Evolutionary conservation across 768 basidiomycete genomes (phyloP).

Genomic region (Grammothele lineata): DNA sequence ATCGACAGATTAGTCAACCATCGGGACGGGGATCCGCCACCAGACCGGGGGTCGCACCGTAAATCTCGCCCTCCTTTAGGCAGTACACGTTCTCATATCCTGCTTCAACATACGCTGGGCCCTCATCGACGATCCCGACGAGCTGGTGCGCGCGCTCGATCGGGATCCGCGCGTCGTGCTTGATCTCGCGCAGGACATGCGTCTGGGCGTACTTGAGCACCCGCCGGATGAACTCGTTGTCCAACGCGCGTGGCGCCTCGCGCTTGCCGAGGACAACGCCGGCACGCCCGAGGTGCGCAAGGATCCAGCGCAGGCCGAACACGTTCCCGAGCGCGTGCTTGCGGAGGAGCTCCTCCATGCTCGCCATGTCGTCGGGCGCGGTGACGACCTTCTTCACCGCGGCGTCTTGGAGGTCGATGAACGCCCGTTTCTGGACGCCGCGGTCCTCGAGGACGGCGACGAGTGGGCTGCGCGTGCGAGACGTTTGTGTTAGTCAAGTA

Average conservation of each 20-base stretch:
- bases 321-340: constrained; percentile 39
- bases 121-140: constrained; percentile 83
- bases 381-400: constrained; percentile 54
- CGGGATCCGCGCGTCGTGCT: constrained; percentile 70
- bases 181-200: constrained; percentile 69
- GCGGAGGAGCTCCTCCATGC: constrained; percentile 45
- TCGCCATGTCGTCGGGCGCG: constrained; percentile 50
- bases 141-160: constrained; percentile 65
- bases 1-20: not conserved
- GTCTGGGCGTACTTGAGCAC: constrained; percentile 40
- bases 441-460: constrained; percentile 78
- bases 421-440: constrained; percentile 51
- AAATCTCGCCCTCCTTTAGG: constrained; percentile 58
- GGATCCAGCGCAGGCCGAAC: constrained; percentile 48
- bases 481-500: no score
- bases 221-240: constrained; percentile 18
- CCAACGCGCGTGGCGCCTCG: constrained; percentile 6
- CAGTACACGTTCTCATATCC: constrained; percentile 51
- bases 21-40: not conserved
- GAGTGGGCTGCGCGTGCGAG: constrained; percentile 46
- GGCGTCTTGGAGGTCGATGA: constrained; percentile 55
- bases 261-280: constrained; percentile 13
- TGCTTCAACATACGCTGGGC: constrained; percentile 50
- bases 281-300: constrained; percentile 42
- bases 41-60: constrained; percentile 49